phyloP scores from a whole-genome alignment of 352 stramenopile species.

The Pythium monospermum region DNA sequence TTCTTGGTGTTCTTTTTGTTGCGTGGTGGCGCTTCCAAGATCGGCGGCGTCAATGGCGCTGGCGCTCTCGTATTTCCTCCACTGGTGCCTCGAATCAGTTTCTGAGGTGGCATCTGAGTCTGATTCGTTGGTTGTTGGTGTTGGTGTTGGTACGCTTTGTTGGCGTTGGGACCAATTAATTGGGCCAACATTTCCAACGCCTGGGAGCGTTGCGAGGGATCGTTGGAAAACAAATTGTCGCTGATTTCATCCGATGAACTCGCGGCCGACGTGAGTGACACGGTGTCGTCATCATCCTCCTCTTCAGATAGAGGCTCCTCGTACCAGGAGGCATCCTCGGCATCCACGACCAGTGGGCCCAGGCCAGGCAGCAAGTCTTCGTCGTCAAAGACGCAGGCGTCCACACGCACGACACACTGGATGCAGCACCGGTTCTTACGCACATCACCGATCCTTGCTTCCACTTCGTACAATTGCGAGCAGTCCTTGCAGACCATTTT shows the following conservation, averaged over 20 bases:
- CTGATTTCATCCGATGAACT: conserved; percentile 26
- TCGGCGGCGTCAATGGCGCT: neutral
- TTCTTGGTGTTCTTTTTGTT: conserved; percentile 34
- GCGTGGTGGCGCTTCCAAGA: conserved; percentile 3
- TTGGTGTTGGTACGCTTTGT: neutral
- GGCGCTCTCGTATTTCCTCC: neutral
- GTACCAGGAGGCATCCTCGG: conserved; percentile 38
- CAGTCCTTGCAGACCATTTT: conserved; percentile 49
- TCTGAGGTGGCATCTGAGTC: neutral
- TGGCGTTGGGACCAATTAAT: conserved; percentile 26
- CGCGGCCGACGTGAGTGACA: conserved; percentile 20
- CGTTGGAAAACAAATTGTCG: conserved; percentile 34
- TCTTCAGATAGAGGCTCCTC: conserved; percentile 20
- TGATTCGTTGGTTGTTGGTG: neutral
- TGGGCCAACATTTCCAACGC: conserved; percentile 42
- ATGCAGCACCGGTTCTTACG: conserved; percentile 49
- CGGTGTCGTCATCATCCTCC: conserved; percentile 28
- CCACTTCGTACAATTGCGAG: conserved; percentile 50
- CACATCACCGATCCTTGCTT: conserved; percentile 35
- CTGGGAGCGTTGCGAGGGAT: conserved; percentile 30
- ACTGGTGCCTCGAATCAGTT: neutral
- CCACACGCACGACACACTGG: conserved; percentile 46
- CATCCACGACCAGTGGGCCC: conserved; percentile 36
- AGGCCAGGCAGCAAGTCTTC: conserved; percentile 44
- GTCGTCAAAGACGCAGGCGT: conserved; percentile 54